phyloP scores from a whole-genome alignment of 345 rosid genomes.

The Ceriops zippeliana region DNA sequence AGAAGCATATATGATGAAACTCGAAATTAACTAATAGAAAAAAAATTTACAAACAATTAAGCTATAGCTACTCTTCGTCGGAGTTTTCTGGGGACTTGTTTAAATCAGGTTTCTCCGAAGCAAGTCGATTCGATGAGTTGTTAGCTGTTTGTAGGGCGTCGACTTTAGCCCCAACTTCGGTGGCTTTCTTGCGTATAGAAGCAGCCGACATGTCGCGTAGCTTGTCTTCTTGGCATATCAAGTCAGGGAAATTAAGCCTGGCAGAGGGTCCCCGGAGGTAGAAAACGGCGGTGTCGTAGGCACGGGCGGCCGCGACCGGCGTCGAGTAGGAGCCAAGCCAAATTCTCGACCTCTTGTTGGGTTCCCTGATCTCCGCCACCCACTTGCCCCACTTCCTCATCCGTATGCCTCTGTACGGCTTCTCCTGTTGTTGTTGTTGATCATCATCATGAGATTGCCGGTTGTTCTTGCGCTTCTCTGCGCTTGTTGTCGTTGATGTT shows the following conservation, averaged over 20 bases:
- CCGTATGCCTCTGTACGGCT: conserved; percentile 46
- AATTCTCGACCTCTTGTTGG: conserved; percentile 46
- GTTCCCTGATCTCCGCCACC: conserved; percentile 53
- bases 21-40: not conserved
- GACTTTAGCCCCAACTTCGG: conserved; percentile 47
- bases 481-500: not conserved
- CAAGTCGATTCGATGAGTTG: not conserved
- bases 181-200: conserved; percentile 39
- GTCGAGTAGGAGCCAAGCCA: conserved; percentile 52
- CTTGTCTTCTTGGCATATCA: conserved; percentile 21
- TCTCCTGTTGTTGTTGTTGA: conserved; percentile 13
- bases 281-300: conserved; percentile 51
- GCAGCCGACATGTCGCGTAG: conserved; percentile 34
- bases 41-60: not conserved
- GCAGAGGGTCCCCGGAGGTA: conserved; percentile 52
- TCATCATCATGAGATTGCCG: not conserved
- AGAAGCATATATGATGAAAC: not conserved
- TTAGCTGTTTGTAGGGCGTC: conserved; percentile 31
- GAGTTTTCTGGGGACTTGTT: conserved; percentile 38
- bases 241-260: conserved; percentile 48
- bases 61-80: conserved; percentile 16
- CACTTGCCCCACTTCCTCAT: conserved; percentile 61
- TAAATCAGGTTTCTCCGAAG: conserved; percentile 36
- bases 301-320: conserved; percentile 46
- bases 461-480: conserved; percentile 18